These are phyloP conservation scores for Fusarium tjaetaba DNA, from an alignment of 2,329 filamentous ascomycete species.

Conservation along the genomic window DNA sequence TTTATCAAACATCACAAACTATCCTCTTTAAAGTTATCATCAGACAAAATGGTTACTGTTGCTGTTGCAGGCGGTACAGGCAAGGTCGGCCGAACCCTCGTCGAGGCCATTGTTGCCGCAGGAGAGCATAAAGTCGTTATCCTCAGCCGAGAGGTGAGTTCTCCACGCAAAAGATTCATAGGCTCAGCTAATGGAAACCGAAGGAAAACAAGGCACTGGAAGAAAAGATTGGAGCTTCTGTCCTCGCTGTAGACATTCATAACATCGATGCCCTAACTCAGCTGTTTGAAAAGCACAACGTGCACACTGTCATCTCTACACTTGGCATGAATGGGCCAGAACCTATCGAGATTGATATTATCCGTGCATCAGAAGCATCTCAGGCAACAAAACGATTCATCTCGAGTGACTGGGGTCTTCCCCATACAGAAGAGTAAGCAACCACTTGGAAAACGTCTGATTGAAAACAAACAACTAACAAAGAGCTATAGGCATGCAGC, in stretches of 20 bases:
- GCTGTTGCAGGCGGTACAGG: constrained; percentile 15
- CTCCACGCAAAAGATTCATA: rapidly evolving
- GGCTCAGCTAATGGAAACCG: rapidly evolving
- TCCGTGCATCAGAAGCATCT: background rate
- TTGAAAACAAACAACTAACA: background rate
- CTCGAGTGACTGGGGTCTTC: constrained; percentile 5
- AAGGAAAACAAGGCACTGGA: background rate
- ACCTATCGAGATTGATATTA: background rate
- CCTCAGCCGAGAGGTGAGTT: background rate
- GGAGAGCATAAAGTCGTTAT: constrained; percentile 2
- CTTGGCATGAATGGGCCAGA: background rate
- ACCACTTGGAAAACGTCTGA: background rate
- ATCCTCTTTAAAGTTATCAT: background rate
- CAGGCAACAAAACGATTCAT: background rate
- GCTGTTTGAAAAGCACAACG: constrained; percentile 5
- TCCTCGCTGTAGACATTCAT: background rate
- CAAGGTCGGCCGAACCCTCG: constrained; percentile 1
- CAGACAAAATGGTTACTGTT: background rate
- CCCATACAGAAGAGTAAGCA: constrained; percentile 1
- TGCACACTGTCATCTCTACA: constrained; percentile 3
- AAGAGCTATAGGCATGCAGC: background rate
- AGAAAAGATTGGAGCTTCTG: background rate
- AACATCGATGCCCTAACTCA: background rate
- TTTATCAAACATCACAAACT: background rate
- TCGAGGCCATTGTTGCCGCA: background rate